Evolutionary conservation across 352 stramenopile genomes (phyloP).

Genomic region (Aphanomyces invadans): DNA sequence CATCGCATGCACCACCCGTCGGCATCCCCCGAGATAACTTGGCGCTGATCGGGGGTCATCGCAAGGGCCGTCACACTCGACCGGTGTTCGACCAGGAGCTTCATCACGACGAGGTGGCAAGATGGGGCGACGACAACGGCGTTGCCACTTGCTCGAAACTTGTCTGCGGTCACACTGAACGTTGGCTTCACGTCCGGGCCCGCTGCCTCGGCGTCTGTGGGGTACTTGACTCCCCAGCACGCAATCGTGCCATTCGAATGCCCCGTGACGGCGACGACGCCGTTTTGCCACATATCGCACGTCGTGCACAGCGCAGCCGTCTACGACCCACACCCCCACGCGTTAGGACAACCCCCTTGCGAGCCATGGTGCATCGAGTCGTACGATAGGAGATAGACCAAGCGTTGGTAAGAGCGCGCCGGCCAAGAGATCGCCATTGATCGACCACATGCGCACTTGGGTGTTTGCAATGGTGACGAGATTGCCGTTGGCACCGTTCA

Average conservation of each 20-base stretch:
- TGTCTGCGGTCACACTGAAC: background rate
- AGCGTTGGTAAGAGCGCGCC: conserved; percentile 35
- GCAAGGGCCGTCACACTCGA: conserved; percentile 48
- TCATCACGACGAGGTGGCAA: conserved; percentile 66
- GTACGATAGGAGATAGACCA: conserved; percentile 50
- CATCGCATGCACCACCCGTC: conserved; percentile 72
- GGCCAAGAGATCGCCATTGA: conserved; percentile 68
- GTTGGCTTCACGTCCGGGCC: background rate
- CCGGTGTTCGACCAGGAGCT: conserved; percentile 65
- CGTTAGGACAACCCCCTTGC: no score
- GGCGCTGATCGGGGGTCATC: conserved; percentile 48
- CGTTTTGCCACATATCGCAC: conserved; percentile 64
- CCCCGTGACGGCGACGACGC: conserved; percentile 55
- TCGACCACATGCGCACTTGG: conserved; percentile 64
- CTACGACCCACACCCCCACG: no score
- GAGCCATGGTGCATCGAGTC: background rate
- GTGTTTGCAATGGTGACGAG: conserved; percentile 41
- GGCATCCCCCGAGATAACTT: conserved; percentile 55
- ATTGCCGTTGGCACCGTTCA: conserved; percentile 65
- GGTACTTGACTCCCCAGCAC: conserved; percentile 58
- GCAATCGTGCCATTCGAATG: conserved; percentile 67
- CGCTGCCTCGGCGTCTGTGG: conserved; percentile 35
- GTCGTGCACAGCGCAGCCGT: conserved; percentile 50
- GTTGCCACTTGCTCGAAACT: background rate
- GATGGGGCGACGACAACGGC: conserved; percentile 39